phyloP scores from a whole-genome alignment of 2,329 filamentous ascomycete species.

The Fusarium sp. region DNA sequence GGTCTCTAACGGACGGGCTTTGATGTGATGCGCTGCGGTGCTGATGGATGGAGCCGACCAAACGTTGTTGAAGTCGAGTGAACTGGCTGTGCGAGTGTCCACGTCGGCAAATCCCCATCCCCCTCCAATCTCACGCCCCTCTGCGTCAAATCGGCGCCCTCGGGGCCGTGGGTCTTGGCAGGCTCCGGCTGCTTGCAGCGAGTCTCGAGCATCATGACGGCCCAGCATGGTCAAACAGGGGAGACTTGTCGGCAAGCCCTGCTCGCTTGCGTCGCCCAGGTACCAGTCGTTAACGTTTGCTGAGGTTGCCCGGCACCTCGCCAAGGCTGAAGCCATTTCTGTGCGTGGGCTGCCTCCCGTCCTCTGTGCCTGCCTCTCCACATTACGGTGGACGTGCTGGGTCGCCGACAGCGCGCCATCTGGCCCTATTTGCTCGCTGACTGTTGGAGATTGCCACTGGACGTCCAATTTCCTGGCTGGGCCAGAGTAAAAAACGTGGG shows the following conservation, averaged over 20 bases:
- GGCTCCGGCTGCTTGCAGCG: slow-evolving; percentile 25
- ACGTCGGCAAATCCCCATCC: slow-evolving; percentile 38
- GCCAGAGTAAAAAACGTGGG: slow-evolving; percentile 28
- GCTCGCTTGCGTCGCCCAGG: slow-evolving; percentile 44
- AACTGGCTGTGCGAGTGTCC: slow-evolving; percentile 24
- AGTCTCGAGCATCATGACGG: slow-evolving; percentile 8
- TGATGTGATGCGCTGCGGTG: no score
- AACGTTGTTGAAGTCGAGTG: slow-evolving; percentile 3
- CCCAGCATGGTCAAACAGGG: slow-evolving; percentile 23
- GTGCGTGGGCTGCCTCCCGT: slow-evolving; percentile 38
- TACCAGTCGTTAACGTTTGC: slow-evolving; percentile 35
- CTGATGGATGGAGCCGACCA: no score
- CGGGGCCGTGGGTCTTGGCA: slow-evolving; percentile 26
- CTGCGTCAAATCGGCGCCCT: slow-evolving; percentile 21
- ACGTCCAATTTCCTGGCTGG: slow-evolving; percentile 16
- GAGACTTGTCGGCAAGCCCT: slow-evolving; percentile 29
- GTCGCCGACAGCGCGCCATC: slow-evolving; percentile 8
- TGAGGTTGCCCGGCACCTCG: slow-evolving; percentile 41
- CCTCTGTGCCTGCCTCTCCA: not conserved
- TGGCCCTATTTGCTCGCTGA: slow-evolving; percentile 20
- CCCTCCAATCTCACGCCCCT: slow-evolving; percentile 39
- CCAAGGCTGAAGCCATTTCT: slow-evolving; percentile 33
- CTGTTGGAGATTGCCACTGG: slow-evolving; percentile 21
- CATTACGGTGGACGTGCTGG: slow-evolving; percentile 16
- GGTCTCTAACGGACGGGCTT: slow-evolving; percentile 8